phyloP scores from a whole-genome alignment of 208 protist genomes.

The Wallacemonas sp. region DNA sequence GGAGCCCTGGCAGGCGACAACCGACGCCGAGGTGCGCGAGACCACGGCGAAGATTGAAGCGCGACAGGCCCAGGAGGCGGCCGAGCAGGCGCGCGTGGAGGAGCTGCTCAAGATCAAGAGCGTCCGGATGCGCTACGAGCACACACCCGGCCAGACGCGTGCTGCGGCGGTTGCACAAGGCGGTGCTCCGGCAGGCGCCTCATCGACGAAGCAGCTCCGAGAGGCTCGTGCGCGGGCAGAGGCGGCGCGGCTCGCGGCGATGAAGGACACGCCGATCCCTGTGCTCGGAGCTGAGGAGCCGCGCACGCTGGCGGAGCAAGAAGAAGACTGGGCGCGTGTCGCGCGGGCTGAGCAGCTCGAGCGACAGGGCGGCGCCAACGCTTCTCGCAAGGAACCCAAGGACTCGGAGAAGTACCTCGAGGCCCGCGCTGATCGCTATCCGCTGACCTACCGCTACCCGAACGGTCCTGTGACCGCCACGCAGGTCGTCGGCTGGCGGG shows the following conservation, averaged over 20 bases:
- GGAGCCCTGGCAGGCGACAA: conserved; percentile 7
- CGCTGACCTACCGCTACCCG: conserved; percentile 50
- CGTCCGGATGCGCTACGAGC: conserved; percentile 5
- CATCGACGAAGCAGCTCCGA: background rate
- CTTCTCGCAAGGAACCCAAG: background rate
- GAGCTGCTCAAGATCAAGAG: conserved; percentile 12
- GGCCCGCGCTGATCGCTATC: conserved; percentile 30
- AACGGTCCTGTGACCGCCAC: conserved; percentile 44
- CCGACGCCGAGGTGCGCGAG: conserved; percentile 1
- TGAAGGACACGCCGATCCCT: conserved; percentile 2
- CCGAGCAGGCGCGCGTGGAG: background rate
- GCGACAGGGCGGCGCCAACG: background rate
- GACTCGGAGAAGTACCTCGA: conserved; percentile 41
- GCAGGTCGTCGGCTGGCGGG: conserved; percentile 58
- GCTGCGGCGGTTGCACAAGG: background rate
- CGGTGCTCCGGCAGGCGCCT: background rate
- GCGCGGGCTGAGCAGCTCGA: conserved; percentile 4
- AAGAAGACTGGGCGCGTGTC: background rate
- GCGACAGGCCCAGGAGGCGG: conserved; percentile 3
- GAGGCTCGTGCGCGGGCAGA: background rate
- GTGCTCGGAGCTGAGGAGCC: conserved; percentile 4
- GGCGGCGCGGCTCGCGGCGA: background rate
- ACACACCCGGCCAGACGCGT: background rate
- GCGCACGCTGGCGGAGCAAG: background rate
- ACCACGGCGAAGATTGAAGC: background rate